Base-by-base conservation (phyloP, 1,284 basidiomycete species). In the Sanguinoderma infundibulare region DNA sequence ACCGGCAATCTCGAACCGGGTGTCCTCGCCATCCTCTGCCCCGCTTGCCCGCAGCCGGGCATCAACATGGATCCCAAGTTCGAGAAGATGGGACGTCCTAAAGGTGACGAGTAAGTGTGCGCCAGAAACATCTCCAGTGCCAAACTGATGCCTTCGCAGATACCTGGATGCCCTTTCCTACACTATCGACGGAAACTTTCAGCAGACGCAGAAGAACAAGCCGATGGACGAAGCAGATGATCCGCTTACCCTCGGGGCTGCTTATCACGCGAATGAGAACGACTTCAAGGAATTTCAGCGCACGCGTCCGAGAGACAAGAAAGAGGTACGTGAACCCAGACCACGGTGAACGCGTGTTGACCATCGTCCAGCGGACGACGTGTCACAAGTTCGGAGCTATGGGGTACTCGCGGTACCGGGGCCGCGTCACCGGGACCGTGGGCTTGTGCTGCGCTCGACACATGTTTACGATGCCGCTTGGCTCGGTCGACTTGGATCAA, bases 41-140 rank as follows among this genome's bases (percentile, higher is more conserved):
- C 69, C 0, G 53, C 66, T 0, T 70, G 69, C 49, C 70, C 70
- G 1, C 70, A 71, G 35, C 59, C 61, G 1, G 57, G 36, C 5
- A 64, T 63, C 22, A 71, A 70, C 58, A 70, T 71, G 63, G 55
- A 67, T n/a, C 57, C 65, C 2, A 34, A 46, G 8, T 67, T 60
- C 57, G n/a, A 55, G 28, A 20, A 22, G 8, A 22, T 6, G 44
- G 24, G 22, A 2, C 15, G 34, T 14, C 30, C 50, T 1, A 34
- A 52, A 5, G n/a, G 12, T 3, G 50, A 52, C 8, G n/a, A 36
- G 50, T 52, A 26, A 52, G 50, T 24, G 6, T 1, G 7, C 1
- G 15, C 24, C n/a, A 20, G 6, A 1, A 20, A 17, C 2, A 5
- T 10, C 40, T 12, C 7, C 2, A 24, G 22, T n/a, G 9, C 0